phyloP scores from a whole-genome alignment of 805 yeast genomes.

The Wickerhamiella lipophila region DNA sequence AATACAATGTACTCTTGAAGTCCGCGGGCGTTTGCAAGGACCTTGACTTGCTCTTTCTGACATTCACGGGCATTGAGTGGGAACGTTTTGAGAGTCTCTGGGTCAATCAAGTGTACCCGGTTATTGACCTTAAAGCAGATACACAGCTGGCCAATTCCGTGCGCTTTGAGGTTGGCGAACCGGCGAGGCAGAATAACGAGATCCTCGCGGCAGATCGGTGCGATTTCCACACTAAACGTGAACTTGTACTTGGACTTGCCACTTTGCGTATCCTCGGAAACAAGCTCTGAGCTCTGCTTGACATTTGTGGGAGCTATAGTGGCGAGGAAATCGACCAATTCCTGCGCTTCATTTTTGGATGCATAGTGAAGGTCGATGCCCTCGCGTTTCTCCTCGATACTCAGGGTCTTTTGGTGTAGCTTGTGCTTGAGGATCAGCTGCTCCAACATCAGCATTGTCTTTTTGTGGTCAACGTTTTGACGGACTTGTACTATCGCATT shows the following conservation, averaged over 20 bases:
- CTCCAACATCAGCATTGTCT: conserved; percentile 85
- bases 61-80: conserved; percentile 59
- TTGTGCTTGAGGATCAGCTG: conserved; percentile 82
- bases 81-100: conserved; percentile 61
- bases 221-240: conserved; percentile 79
- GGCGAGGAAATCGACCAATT: conserved; percentile 78
- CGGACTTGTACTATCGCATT: conserved; percentile 92
- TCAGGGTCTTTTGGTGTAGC: conserved; percentile 84
- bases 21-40: conserved; percentile 57
- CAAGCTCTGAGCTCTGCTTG: conserved; percentile 77
- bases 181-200: conserved; percentile 77
- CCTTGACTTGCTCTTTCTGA: conserved; percentile 71
- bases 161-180: conserved; percentile 48
- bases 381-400: conserved; percentile 77
- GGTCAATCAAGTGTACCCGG: conserved; percentile 76
- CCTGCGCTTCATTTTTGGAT: conserved; percentile 78
- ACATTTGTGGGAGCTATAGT: conserved; percentile 71
- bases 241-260: conserved; percentile 81
- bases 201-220: conserved; percentile 89
- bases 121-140: conserved; percentile 77
- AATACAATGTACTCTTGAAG: conserved; percentile 77
- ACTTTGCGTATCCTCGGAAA: conserved; percentile 79
- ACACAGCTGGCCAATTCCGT: conserved; percentile 74
- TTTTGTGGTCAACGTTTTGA: conserved; percentile 88
- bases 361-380: conserved; percentile 86